Evolutionary conservation across 129 eudicot species (phyloP), one percentile per base, ranked within the genome.

Genomic region (Solidago caesia): DNA sequence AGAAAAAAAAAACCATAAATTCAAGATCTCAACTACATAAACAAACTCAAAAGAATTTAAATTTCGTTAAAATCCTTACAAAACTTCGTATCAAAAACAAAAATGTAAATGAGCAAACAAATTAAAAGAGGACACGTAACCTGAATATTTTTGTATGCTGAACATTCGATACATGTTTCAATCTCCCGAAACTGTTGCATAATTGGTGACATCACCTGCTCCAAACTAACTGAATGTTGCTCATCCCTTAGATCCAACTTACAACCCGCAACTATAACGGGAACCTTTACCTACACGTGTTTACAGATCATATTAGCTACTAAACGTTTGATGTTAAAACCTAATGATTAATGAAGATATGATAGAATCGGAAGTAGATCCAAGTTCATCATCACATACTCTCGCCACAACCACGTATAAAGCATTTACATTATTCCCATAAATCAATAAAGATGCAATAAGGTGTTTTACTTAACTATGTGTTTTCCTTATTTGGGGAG

Each of bases 211-310:
- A 94, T 94, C 81, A 87, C 96, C 87, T 85, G 88, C 85, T 88
- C 98, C 77, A 94, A 58, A 65, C 87, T 91, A 43, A 84, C 80
- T 72, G 90, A 80, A 33, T 88, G 89, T n/a, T 88, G 86, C 21
- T 88, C 96, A 71, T 85, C 93, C 84, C 97, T 88, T 83, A 90
- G 70, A 85, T 94, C 98, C 83, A 94, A 81, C 85, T 87, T 94
- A 76, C 98, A 94, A 64, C 97, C 98, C 71, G 89, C 97, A 77
- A 94, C 98, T 80, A 94, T 85, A 48, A 94, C 93, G 26, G 98
- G 98, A 76, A 94, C 98, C 63, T 56, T 94, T 46, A 90, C 96
- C 98, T 93, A 87, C 66, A 55, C 77, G 67, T 46, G 82, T 11
- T 43, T 33, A 69, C 15, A 61, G 27, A 15, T 79, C 74, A 21